phyloP scores from a whole-genome alignment of 257 asterid genomes.

The Nicotiana paniculata region DNA sequence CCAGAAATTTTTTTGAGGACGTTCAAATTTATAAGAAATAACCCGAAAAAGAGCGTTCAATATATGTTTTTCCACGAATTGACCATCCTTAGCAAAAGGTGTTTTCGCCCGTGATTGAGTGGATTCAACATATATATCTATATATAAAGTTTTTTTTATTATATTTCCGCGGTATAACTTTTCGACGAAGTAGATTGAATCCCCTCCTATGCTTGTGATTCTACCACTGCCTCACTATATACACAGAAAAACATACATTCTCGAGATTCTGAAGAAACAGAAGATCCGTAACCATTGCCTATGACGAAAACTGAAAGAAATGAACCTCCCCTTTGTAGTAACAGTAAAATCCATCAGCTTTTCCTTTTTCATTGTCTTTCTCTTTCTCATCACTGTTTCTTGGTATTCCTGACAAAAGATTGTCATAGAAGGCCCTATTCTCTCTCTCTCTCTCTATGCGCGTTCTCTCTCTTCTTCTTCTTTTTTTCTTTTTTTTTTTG shows the following conservation, averaged over 20 bases:
- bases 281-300: not conserved
- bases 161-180: no score
- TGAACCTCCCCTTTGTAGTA: not conserved
- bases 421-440: conserved; percentile 29
- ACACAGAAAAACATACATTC: not conserved
- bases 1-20: no score
- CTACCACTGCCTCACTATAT: not conserved
- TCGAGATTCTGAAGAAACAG: not conserved
- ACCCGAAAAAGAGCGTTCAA: no score
- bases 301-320: not conserved
- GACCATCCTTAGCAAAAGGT: no score
- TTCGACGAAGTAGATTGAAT: not conserved
- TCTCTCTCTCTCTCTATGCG: not conserved
- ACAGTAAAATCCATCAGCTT: conserved; percentile 16
- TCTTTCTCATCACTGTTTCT: conserved; percentile 13
- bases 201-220: not conserved
- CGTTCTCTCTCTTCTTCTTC: no score
- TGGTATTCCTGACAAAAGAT: not conserved
- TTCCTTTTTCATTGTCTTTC: conserved; percentile 5
- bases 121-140: no score
- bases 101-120: no score
- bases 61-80: no score
- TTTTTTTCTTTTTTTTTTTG: not conserved
- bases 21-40: no score
- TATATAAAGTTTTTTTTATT: not conserved